These are phyloP conservation scores for Ophiocordyceps sinensis DNA, from an alignment of 2,329 filamentous ascomycete genomes.

Conservation along the genomic window DNA sequence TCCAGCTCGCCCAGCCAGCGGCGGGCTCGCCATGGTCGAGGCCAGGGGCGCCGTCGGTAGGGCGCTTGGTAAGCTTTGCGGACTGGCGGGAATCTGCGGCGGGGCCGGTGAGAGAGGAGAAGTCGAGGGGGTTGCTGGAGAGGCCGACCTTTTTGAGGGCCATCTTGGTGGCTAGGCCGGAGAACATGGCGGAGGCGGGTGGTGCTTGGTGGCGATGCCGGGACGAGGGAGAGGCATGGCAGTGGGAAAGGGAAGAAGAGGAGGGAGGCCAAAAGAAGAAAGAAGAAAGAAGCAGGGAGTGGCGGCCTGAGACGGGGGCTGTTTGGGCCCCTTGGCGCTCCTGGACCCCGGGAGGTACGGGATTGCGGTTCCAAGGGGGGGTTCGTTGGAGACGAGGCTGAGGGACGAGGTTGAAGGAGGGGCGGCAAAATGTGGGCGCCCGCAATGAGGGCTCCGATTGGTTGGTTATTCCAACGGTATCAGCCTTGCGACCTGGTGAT, in stretches of 20 bases:
- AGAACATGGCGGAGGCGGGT: slow-evolving; percentile 35
- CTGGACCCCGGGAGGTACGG: no score
- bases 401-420: background rate
- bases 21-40: slow-evolving; percentile 7
- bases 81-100: slow-evolving; percentile 4
- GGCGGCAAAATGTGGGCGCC: no score
- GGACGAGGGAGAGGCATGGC: background rate
- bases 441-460: no score
- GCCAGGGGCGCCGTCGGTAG: slow-evolving; percentile 12
- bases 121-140: slow-evolving; percentile 32
- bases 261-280: background rate
- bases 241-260: background rate
- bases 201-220: background rate
- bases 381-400: background rate
- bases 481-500: background rate
- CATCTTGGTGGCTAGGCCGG: slow-evolving; percentile 40
- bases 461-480: no score
- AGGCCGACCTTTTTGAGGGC: slow-evolving; percentile 43
- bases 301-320: background rate
- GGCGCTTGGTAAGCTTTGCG: slow-evolving; percentile 8
- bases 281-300: background rate
- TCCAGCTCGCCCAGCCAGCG: slow-evolving; percentile 29
- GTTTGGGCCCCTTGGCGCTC: background rate
- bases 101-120: slow-evolving; percentile 6
- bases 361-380: background rate